These are phyloP conservation scores for Pneumocystis murina DNA, from an alignment of 1,139 yeast genomes.

Conservation along the genomic window DNA sequence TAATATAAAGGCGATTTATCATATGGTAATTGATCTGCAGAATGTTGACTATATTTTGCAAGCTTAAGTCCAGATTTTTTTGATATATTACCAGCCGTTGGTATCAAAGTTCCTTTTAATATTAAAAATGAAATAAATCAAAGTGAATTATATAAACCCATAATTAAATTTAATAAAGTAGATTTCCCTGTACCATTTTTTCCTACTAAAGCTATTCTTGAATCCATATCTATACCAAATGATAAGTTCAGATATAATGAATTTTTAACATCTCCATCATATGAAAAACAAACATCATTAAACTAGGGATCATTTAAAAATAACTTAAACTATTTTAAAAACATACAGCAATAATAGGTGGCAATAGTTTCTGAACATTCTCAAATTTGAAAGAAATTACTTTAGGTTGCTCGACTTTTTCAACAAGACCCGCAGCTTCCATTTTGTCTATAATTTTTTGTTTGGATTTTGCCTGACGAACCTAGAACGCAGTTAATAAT, in stretches of 20 bases:
- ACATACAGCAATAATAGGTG: conserved; percentile 71
- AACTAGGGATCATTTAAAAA: neutral
- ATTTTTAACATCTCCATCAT: conserved; percentile 75
- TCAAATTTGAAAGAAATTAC: conserved; percentile 91
- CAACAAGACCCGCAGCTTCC: conserved; percentile 98
- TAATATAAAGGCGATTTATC: conserved; percentile 91
- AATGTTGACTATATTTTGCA: conserved; percentile 98
- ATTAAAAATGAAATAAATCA: neutral
- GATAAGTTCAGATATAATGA: conserved; percentile 80
- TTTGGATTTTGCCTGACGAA: conserved; percentile 96
- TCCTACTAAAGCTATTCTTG: conserved; percentile 94
- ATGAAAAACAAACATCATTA: conserved; percentile 47
- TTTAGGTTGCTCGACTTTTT: conserved; percentile 82
- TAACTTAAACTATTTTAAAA: conserved; percentile 45
- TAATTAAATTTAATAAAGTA: conserved; percentile 87
- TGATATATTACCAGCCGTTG: conserved; percentile 74
- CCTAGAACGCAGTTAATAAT: neutral
- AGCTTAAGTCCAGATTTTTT: conserved; percentile 94
- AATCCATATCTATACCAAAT: conserved; percentile 99
- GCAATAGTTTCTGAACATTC: conserved; percentile 92
- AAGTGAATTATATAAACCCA: conserved; percentile 74
- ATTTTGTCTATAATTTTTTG: conserved; percentile 98
- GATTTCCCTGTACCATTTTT: conserved; percentile 94
- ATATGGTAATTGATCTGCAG: conserved; percentile 93
- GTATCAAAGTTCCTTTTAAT: neutral